Base-by-base conservation (phyloP, 768 basidiomycete species). In the Cystofilobasidium capitatum region DNA sequence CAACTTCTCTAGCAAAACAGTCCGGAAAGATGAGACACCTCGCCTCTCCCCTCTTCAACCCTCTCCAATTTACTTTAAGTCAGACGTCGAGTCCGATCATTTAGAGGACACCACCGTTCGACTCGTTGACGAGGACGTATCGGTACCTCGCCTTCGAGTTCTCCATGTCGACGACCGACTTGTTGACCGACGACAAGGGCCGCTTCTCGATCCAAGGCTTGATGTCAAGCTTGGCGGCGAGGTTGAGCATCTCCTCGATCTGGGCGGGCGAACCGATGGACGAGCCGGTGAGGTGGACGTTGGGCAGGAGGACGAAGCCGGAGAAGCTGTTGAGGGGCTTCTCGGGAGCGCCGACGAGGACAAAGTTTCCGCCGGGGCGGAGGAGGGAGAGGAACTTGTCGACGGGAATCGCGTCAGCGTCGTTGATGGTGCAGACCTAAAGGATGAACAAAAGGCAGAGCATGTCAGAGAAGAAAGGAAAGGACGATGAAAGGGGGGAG, bases 261-360 rank as follows among this genome's bases (percentile, higher is more conserved):
- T 85, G 84, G 60, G 79, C 77, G 76, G 83, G 84, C 74, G 78
- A 81, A 39, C 84, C 86, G 54, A 85, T 81, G 72, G 73, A 74
- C 31, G 74, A 75, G 33, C 76, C 71, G 58, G 78, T 61, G 13
- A 72, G 66, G 37, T 54, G 69, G 29, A 68, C 71, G 65, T 72
- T 71, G 22, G 59, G 36, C 58, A 58, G 36, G 20, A 73, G 73
- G 64, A 79, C 74, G 67, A 79, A 78, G 8, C 78, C 73, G 33
- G 76, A 72, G 59, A 83, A 62, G 33, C 76, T 72, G 2, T 81
- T 80, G 83, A 74, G 33, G 79, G 76, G 16, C 80, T 77, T 57
- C 84, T 62, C 61, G 35, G 61, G 61, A 33, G 49, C 24, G 33
- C 61, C 61, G 42, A 62, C 44, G 24, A 51, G 22, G 42, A 62